Percentiles rank a stretch among this genome's conserved stretches.
Evolutionary conservation across 2,329 filamentous ascomycete genomes (phyloP).

Genomic region (Aspergillus intermedius): DNA sequence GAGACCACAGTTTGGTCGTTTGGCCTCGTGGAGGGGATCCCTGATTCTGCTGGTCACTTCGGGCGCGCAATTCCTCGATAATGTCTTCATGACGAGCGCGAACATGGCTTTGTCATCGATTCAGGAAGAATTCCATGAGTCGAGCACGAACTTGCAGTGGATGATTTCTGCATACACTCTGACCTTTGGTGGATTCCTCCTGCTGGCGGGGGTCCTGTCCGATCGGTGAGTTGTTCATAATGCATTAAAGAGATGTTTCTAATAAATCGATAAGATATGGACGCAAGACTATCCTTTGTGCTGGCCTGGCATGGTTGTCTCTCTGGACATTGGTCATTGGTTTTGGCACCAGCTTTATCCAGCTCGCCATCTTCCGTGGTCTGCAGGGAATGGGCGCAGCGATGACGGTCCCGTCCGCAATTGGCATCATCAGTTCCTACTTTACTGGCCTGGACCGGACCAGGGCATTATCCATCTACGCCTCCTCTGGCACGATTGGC

Average conservation of each 20-base stretch:
- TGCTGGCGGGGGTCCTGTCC: constrained; percentile 28
- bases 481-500: constrained; percentile 33
- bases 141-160: constrained; percentile 33
- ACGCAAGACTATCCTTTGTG: constrained; percentile 33
- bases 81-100: constrained; percentile 40
- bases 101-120: constrained; percentile 39
- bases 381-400: constrained; percentile 43
- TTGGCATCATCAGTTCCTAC: constrained; percentile 41
- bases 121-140: constrained; percentile 31
- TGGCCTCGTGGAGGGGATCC: constrained; percentile 34
- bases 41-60: constrained; percentile 38
- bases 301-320: constrained; percentile 31
- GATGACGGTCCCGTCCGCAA: constrained; percentile 43
- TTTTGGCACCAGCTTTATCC: constrained; percentile 38
- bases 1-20: constrained; percentile 26
- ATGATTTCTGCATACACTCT: constrained; percentile 38
- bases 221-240: constrained; percentile 18
- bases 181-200: constrained; percentile 33
- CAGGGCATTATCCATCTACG: constrained; percentile 34
- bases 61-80: constrained; percentile 40
- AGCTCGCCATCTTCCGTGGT: constrained; percentile 34
- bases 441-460: constrained; percentile 35
- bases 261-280: constrained; percentile 23
- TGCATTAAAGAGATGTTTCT: constrained; percentile 2
- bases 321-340: constrained; percentile 33